These are phyloP conservation scores for Psidium guajava DNA, from an alignment of 345 rosid species.

Conservation along the genomic window DNA sequence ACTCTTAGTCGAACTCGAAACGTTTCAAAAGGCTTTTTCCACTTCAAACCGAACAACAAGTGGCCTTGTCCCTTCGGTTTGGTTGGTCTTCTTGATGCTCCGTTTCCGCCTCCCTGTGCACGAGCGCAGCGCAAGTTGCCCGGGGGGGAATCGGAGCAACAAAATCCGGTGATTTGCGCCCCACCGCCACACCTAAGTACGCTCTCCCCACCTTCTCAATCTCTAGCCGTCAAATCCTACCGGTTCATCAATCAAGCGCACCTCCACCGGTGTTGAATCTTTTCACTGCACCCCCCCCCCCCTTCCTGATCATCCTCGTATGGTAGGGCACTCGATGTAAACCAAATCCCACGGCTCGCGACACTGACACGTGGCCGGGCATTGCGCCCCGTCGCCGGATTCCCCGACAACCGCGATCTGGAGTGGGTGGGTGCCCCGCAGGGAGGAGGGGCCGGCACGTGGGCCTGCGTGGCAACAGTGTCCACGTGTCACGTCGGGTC, in stretches of 20 bases:
- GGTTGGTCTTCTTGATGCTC: background rate
- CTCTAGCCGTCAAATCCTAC: background rate
- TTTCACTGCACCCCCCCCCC: background rate
- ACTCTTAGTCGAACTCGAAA: background rate
- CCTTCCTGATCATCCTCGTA: background rate
- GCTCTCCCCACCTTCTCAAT: background rate
- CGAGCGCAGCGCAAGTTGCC: background rate
- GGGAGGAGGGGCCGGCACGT: background rate
- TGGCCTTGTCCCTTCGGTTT: background rate
- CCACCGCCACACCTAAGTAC: background rate
- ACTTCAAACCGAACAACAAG: background rate
- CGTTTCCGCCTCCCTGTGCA: background rate
- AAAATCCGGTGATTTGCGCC: background rate
- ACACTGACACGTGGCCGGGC: too few species aligned
- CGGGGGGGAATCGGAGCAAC: background rate
- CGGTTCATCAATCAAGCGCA: background rate
- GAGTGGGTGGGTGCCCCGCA: too few species aligned
- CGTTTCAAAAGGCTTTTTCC: background rate
- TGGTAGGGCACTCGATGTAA: too few species aligned
- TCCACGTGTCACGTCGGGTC: background rate
- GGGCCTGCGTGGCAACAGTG: constrained; percentile 4
- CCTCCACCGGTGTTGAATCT: background rate
- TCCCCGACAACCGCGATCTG: background rate
- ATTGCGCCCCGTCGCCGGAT: background rate
- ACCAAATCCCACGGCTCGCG: too few species aligned